Base-by-base conservation (phyloP, 352 stramenopile genomes). In the Phytophthora multivora region DNA sequence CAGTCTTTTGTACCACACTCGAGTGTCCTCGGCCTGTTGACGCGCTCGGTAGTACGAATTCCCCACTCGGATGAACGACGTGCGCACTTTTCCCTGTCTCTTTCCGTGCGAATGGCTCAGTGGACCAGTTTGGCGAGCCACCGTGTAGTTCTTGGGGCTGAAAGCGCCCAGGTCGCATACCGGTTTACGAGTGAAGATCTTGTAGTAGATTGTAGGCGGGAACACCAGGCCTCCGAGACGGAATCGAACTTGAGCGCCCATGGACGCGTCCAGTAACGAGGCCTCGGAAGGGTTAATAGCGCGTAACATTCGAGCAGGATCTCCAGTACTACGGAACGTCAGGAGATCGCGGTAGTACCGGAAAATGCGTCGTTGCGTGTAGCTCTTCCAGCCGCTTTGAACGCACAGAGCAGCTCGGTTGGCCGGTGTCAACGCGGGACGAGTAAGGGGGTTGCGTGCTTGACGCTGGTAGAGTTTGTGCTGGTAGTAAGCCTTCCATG, bases 181-280 rank as follows among this genome's bases (percentile, higher is more conserved):
- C 1, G 91, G 81, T 31, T 75, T 75, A 19, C 88, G 81, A 15
- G 88, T 96, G 68, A 94, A 97, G 60, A 97, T 91, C 72, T 97
- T 97, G 82, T 98, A 98, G 82, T 97, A 98, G 47, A 97, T 96
- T 15, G 84, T 92, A n/a, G 91, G 91, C 7, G 91, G 91, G 68
- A 98, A 98, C 4, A 71, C 76, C 41, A 87, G 56, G 0, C 91
- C 91, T 2, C 91, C 91, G 31, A 98, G 79, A 2, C 91, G 83
- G 56, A 98, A 97, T 1, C 89, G 87, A 23, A 98, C 82, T 46
- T 88, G 76, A 0, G 84, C 84, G 0, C 80, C 77, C 70, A 94
- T 91, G n/a, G 90, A 83, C 11, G 77, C 75, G 55, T 97, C 90
- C 26, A 97, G 58, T 12, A 97, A 56, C 19, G 57, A 66, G 0